A percentile compares a stretch with the other conserved stretches of the same genome.
Evolutionary conservation across 2,329 filamentous ascomycete genomes (phyloP).

Genomic region (Botrytis elliptica): DNA sequence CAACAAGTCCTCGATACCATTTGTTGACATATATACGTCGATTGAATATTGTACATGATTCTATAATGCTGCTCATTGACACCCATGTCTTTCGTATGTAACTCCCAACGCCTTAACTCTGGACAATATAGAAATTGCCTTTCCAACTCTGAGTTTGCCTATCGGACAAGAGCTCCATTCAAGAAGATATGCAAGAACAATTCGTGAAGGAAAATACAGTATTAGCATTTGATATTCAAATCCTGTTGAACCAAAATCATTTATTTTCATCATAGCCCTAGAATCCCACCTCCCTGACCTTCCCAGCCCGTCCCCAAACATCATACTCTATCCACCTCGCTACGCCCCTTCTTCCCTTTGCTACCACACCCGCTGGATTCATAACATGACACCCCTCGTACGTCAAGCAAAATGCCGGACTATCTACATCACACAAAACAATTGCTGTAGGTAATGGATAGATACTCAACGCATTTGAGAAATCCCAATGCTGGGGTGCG

Average conservation of each 20-base stretch:
- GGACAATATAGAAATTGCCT: background rate
- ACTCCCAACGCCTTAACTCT: background rate
- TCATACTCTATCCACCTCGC: slow-evolving; percentile 89
- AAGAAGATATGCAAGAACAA: background rate
- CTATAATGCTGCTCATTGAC: background rate
- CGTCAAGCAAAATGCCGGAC: slow-evolving; percentile 79
- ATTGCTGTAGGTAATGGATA: slow-evolving; percentile 87
- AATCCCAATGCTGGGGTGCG: slow-evolving; percentile 89
- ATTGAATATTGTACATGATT: background rate
- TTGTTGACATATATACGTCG: background rate
- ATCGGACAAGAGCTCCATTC: background rate
- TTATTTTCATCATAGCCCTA: slow-evolving; percentile 19
- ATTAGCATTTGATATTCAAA: background rate
- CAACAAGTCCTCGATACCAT: background rate
- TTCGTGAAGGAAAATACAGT: background rate
- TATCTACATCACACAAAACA: slow-evolving; percentile 78
- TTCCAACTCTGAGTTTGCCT: background rate
- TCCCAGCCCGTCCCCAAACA: slow-evolving; percentile 42
- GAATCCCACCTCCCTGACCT: slow-evolving; percentile 36
- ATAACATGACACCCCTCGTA: slow-evolving; percentile 96
- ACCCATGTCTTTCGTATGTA: background rate
- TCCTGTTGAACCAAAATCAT: background rate
- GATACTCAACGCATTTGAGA: slow-evolving; percentile 69
- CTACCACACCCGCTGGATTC: slow-evolving; percentile 80
- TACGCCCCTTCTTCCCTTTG: slow-evolving; percentile 64